Conservation (phyloP, 2,329 filamentous ascomycete genomes). For the Trichophyton simii region DNA sequence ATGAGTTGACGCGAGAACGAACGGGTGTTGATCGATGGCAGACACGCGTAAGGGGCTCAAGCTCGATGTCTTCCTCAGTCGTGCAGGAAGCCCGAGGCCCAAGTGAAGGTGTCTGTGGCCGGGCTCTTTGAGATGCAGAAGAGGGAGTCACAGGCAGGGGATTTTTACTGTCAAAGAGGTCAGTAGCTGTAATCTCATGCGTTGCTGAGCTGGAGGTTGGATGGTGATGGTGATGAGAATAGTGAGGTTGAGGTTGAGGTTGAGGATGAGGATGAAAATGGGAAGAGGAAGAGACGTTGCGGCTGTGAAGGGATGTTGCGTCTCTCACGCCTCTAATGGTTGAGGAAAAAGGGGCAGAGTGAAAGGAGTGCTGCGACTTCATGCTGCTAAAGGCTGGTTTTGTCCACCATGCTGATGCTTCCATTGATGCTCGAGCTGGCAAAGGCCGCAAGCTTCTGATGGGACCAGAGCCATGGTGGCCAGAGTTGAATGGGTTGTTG, state of each 20-base stretch:
- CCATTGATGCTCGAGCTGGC: background rate
- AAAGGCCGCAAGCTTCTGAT: background rate
- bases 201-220: background rate
- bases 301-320: background rate
- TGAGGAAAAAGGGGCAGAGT: background rate
- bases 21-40: background rate
- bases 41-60: background rate
- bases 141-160: conserved; percentile 7
- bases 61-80: background rate
- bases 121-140: background rate
- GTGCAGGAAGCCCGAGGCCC: background rate
- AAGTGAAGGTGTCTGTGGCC: background rate
- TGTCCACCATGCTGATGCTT: conserved; percentile 4
- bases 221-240: background rate
- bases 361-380: background rate
- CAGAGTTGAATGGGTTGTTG: background rate
- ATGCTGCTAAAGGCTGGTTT: background rate
- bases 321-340: background rate
- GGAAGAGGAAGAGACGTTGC: no score
- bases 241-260: no score
- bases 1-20: background rate
- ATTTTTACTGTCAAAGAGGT: conserved; percentile 12
- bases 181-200: conserved; percentile 7
- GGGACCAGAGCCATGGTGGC: background rate
- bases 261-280: no score